phyloP scores from a whole-genome alignment of 345 rosid species.

The Reutealis trisperma region DNA sequence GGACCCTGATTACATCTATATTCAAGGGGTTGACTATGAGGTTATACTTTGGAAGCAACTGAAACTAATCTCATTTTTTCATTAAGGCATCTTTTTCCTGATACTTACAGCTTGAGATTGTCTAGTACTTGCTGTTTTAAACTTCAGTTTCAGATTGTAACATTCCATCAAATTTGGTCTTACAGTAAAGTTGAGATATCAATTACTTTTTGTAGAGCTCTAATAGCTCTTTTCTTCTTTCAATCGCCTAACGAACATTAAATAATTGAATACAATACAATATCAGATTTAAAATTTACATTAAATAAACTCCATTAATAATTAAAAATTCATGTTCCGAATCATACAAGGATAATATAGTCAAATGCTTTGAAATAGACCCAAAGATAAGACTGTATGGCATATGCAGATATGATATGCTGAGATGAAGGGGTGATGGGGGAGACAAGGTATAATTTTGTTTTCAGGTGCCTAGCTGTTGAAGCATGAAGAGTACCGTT shows the following conservation, averaged over 20 bases:
- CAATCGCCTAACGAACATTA: not conserved
- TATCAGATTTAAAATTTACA: not conserved
- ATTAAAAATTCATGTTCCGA: not conserved
- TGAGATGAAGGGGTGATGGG: not conserved
- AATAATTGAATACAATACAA: no score
- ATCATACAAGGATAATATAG: not conserved
- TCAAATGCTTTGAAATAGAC: no score
- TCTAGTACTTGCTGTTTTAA: not conserved
- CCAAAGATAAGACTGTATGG: not conserved
- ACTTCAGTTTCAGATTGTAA: not conserved
- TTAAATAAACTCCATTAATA: not conserved
- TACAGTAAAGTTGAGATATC: not conserved
- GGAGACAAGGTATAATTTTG: not conserved
- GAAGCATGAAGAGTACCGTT: not conserved
- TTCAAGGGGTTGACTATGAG: constrained; percentile 77
- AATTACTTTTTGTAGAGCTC: not conserved
- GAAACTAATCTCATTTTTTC: not conserved
- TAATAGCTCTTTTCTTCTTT: not conserved
- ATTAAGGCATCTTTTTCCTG: not conserved
- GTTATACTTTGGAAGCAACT: constrained; percentile 31
- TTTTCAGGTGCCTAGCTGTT: not conserved
- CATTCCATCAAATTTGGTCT: not conserved
- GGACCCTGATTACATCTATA: constrained; percentile 49
- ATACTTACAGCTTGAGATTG: not conserved
- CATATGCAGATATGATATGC: not conserved